These are phyloP conservation scores for Malassezia slooffiae DNA, from an alignment of 1,284 basidiomycete species.

Conservation along the genomic window DNA sequence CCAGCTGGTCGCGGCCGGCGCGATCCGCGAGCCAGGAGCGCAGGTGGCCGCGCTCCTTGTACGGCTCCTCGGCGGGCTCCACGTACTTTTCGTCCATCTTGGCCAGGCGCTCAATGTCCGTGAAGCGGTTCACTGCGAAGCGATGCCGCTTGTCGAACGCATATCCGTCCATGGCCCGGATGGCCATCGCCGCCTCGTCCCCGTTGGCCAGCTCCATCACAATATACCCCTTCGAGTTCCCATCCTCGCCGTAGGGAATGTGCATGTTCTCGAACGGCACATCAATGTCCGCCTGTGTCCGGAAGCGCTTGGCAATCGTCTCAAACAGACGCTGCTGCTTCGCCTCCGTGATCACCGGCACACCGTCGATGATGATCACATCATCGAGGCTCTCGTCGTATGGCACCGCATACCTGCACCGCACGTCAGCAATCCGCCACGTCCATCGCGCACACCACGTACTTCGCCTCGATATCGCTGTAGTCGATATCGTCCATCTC, in stretches of 20 bases:
- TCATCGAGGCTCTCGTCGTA: slow-evolving; percentile 48
- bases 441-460: slow-evolving; percentile 39
- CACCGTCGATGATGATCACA: slow-evolving; percentile 48
- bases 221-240: slow-evolving; percentile 54
- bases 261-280: slow-evolving; percentile 44
- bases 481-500: slow-evolving; percentile 67
- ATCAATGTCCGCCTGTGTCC: slow-evolving; percentile 45
- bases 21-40: slow-evolving; percentile 87
- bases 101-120: slow-evolving; percentile 77
- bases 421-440: not conserved
- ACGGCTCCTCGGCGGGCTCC: slow-evolving; percentile 69
- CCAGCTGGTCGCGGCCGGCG: slow-evolving; percentile 87
- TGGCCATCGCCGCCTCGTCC: slow-evolving; percentile 70
- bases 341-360: slow-evolving; percentile 46
- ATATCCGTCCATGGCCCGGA: slow-evolving; percentile 69
- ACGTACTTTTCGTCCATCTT: slow-evolving; percentile 71
- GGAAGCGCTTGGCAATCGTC: slow-evolving; percentile 47
- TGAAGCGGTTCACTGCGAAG: slow-evolving; percentile 80
- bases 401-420: slow-evolving; percentile 35
- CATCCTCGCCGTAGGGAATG: slow-evolving; percentile 46
- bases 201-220: slow-evolving; percentile 77
- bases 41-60: slow-evolving; percentile 82
- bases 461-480: slow-evolving; percentile 88
- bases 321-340: slow-evolving; percentile 47
- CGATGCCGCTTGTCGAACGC: slow-evolving; percentile 86